Base-by-base conservation (phyloP, 2,329 filamentous ascomycete species). In the Penicillium hesseltinei region DNA sequence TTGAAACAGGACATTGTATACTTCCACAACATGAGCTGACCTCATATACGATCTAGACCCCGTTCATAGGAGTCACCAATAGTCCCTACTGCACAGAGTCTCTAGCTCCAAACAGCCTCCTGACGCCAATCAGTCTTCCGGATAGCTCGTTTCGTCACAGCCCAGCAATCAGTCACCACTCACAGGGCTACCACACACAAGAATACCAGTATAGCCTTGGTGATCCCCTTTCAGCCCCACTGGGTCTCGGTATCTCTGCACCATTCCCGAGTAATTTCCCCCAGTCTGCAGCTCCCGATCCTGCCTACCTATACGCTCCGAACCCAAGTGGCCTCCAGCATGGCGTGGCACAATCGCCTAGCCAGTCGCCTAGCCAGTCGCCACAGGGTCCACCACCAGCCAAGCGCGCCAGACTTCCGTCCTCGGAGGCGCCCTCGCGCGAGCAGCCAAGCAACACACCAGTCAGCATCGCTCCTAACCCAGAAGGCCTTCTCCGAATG, bases 101-200 rank as follows among this genome's bases (percentile, higher is more conserved):
- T 35, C 48, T 69, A 33, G 72, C 70, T 44, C 67, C 66, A 56
- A 56, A 70, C 39, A 54, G 60, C 52, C 66, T 74, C 44, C 62
- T 75, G 40, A 77, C 75, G 4, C 74, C 75, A 33, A 70, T 75
- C 62, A 76, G 75, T 54, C 67, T 77, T 15, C 67, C 73, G 3
- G 73, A 75, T 55, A 71, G 56, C 62, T 68, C 71, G 35, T 73
- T 73, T 54, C 63, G 66, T 49, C 67, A 70, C 4, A 76, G 72
- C 48, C 73, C 75, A 31, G 70, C 67, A 15, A 59, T 75, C 54
- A 74, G 69, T 53, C 69, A 73, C 48, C 73, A 73, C 38, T 74
- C 73, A 17, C 73, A 60, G 23, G 63, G 63, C 15, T 66, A 60
- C 39, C 11, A 21, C 25, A 11, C 49, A 2, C 60, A 71, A 57